Conservation (phyloP, 202 grass and related monocot species). For the Dendrocalamus latiflorus region DNA sequence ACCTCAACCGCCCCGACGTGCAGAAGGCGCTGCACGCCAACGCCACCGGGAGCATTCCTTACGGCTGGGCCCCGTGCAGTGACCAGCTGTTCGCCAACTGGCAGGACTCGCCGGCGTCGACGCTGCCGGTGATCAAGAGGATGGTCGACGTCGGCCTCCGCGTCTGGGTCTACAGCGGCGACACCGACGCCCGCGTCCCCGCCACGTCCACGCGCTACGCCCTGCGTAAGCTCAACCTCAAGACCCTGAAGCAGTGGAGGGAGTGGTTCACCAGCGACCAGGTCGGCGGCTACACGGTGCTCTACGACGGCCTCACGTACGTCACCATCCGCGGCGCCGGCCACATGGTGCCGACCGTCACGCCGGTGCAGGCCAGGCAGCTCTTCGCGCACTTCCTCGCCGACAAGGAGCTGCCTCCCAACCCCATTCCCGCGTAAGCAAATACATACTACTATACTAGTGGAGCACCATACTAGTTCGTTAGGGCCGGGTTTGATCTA, state of each 20-base stretch:
- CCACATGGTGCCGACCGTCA: conserved; percentile 44
- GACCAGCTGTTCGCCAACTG: conserved; percentile 23
- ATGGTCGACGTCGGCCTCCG: conserved; percentile 36
- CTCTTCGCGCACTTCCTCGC: conserved; percentile 35
- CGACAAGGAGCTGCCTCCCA: conserved; percentile 23
- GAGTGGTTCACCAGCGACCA: conserved; percentile 53
- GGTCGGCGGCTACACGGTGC: conserved; percentile 49
- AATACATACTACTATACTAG: too few relatives aligned
- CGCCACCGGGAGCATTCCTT: conserved; percentile 27
- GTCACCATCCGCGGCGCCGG: conserved; percentile 46
- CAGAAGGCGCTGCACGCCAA: conserved; percentile 66
- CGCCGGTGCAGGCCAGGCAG: conserved; percentile 34
- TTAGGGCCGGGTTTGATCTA: too few relatives aligned
- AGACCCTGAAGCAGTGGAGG: conserved; percentile 31
- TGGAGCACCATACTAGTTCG: too few relatives aligned
- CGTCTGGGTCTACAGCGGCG: conserved; percentile 57
- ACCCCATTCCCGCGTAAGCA: not conserved
- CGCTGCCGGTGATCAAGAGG: conserved; percentile 34
- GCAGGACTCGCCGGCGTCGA: conserved; percentile 31
- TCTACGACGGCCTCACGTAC: conserved; percentile 43
- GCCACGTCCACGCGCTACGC: conserved; percentile 41
- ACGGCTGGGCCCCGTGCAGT: conserved; percentile 45
- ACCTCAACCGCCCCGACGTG: conserved; percentile 58
- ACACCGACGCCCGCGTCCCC: conserved; percentile 57
- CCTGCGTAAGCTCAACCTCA: conserved; percentile 42